Evolutionary conservation across 129 eudicot species (phyloP), one percentile per base, ranked within the genome.

Genomic region (Pseudognaphalium luteoalbum): DNA sequence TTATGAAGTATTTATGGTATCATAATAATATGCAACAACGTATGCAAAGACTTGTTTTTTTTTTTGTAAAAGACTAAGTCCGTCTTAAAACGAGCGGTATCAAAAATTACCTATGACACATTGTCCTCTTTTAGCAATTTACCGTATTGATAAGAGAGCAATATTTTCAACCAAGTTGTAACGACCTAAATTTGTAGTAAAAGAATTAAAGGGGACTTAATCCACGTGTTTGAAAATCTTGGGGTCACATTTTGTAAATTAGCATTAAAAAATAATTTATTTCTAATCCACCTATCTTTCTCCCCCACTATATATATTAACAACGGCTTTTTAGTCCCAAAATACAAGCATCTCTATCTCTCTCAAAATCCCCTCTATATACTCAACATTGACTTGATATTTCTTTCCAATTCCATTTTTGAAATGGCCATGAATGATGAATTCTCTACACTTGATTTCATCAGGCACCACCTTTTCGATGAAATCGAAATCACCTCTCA

Each of bases 401-500:
- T 25, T 25, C 28, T 16, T 2, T 1, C 28, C 28, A 25, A 33
- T 28, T 3, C 4, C 7, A 54, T 32, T 60, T 41, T 54, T 35
- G 7, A 30, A 71, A 61, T 78, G 82, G 77, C 61, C 42, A 60
- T 41, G 21, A 51, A 73, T 11, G 66, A 79, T 34, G 86, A 87
- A 62, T 56, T 68, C 51, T 71, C 83, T 8, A 75, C 86, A n/a
- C 64, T 87, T 16, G 86, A 87, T 74, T 68, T 77, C 82, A 85
- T 85, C 68, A 80, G 79, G 10, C 71, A 73, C 15, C 89, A 85
- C 71, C 84, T 85, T 1, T 58, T 87, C 19, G 85, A 82, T 0
- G 92, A 87, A 59, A 68, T 74, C 71, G 58, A 78, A 61, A 20
- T 63, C 17, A 9, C 22, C 2, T 41, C 58, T 22, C 67, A 39